phyloP scores from a whole-genome alignment of 306 rosid genomes.

The Vicia villosa region DNA sequence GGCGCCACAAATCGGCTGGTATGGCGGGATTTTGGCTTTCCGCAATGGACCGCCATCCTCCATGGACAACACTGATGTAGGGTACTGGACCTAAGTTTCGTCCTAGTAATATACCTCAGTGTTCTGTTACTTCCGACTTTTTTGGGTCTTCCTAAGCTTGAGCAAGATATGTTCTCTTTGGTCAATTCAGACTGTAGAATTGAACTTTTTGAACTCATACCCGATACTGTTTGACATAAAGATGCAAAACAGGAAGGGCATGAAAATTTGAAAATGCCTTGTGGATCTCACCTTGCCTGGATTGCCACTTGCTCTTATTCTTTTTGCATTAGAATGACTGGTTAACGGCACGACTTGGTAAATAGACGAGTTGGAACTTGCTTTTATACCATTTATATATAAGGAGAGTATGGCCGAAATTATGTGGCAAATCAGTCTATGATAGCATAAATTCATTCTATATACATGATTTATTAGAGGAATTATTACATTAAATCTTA shows the following conservation, averaged over 20 bases:
- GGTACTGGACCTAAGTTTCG: too few relatives aligned
- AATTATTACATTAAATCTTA: constrained; percentile 14
- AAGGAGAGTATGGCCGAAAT: constrained; percentile 15
- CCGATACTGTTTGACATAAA: background rate
- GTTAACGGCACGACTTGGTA: background rate
- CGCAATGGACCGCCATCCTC: too few relatives aligned
- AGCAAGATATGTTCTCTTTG: constrained; percentile 18
- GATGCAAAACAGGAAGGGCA: constrained; percentile 9
- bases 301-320: constrained; percentile 23
- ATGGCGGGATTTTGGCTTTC: too few relatives aligned
- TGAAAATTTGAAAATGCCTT: constrained; percentile 12
- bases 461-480: background rate
- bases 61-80: too few relatives aligned
- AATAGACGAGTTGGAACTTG: constrained; percentile 15
- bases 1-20: too few relatives aligned
- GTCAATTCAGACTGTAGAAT: constrained; percentile 10
- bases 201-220: constrained; percentile 22
- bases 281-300: constrained; percentile 18
- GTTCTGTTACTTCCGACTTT: constrained; percentile 21
- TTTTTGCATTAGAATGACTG: constrained; percentile 19
- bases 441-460: background rate
- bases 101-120: background rate
- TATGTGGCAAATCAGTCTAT: constrained; percentile 1
- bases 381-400: constrained; percentile 16
- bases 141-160: constrained; percentile 8